Conservation (phyloP, 2,329 filamentous ascomycete species). For the Scedosporium minutisporum region DNA sequence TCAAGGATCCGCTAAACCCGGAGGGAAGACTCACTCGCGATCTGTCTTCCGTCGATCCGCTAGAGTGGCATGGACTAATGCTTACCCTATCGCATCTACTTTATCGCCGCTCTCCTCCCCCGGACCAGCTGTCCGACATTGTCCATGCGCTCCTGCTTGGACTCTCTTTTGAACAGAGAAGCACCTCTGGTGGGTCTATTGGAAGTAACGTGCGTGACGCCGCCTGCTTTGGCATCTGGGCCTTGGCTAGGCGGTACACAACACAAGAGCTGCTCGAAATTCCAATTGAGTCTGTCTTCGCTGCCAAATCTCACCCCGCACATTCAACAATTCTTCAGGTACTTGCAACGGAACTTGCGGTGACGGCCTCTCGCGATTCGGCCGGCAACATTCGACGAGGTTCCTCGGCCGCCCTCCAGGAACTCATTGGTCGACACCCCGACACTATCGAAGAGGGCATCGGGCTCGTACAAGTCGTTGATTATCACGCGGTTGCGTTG, state of each 20-base stretch:
- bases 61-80: slow-evolving; percentile 88
- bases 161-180: slow-evolving; percentile 80
- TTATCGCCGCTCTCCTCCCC: slow-evolving; percentile 72
- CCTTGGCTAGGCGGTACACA: slow-evolving; percentile 75
- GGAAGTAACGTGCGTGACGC: slow-evolving; percentile 91
- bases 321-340: slow-evolving; percentile 56
- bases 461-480: slow-evolving; percentile 74
- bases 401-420: slow-evolving; percentile 86
- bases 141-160: slow-evolving; percentile 69
- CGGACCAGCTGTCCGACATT: slow-evolving; percentile 59
- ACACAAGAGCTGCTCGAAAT: slow-evolving; percentile 66
- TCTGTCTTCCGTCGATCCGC: slow-evolving; percentile 65
- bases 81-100: slow-evolving; percentile 79
- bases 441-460: slow-evolving; percentile 78
- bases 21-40: slow-evolving; percentile 37
- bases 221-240: slow-evolving; percentile 94
- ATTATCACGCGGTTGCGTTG: slow-evolving; percentile 90
- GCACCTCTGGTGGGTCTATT: slow-evolving; percentile 71
- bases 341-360: slow-evolving; percentile 71
- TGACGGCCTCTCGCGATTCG: slow-evolving; percentile 76
- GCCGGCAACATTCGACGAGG: slow-evolving; percentile 89
- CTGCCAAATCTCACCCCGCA: slow-evolving; percentile 25
- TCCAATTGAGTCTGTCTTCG: slow-evolving; percentile 33
- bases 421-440: slow-evolving; percentile 86
- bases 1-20: slow-evolving; percentile 25